A percentile compares a stretch with the other conserved stretches of the same genome.
phyloP scores from a whole-genome alignment of 1,284 basidiomycete genomes.

The Microbotryum scabiosae region DNA sequence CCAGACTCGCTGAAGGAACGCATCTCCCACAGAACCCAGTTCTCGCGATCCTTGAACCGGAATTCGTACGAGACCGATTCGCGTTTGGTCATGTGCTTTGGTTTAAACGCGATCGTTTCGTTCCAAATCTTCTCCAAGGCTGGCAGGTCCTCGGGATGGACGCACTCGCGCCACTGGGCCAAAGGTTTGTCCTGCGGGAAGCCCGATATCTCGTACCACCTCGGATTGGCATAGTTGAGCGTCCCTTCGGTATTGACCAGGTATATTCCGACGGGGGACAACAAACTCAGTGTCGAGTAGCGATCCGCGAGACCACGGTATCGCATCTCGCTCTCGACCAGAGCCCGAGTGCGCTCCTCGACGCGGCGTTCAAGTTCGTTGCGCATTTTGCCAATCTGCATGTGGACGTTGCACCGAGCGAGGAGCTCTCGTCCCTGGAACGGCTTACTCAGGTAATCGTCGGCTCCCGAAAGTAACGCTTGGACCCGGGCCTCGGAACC shows the following conservation, averaged over 20 bases:
- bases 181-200: neutral
- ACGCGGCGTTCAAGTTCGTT: conserved; percentile 4
- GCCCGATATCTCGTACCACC: neutral
- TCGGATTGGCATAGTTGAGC: conserved; percentile 4
- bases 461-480: conserved; percentile 2
- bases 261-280: conserved; percentile 11
- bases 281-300: neutral
- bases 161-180: neutral
- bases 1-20: neutral
- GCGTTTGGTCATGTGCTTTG: neutral
- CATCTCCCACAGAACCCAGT: conserved; percentile 3
- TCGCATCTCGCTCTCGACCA: conserved; percentile 4
- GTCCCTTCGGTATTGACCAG: neutral
- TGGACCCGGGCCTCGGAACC: conserved; percentile 3
- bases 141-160: neutral
- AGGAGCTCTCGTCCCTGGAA: conserved; percentile 5
- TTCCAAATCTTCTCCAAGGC: neutral
- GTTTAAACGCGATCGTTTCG: neutral
- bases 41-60: neutral
- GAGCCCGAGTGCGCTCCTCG: conserved; percentile 6
- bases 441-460: conserved; percentile 6
- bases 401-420: conserved; percentile 1
- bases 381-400: conserved; percentile 6
- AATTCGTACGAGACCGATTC: neutral
- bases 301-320: conserved; percentile 12